phyloP scores from a whole-genome alignment of 2,329 filamentous ascomycete species.

The Spiromastix sp. region DNA sequence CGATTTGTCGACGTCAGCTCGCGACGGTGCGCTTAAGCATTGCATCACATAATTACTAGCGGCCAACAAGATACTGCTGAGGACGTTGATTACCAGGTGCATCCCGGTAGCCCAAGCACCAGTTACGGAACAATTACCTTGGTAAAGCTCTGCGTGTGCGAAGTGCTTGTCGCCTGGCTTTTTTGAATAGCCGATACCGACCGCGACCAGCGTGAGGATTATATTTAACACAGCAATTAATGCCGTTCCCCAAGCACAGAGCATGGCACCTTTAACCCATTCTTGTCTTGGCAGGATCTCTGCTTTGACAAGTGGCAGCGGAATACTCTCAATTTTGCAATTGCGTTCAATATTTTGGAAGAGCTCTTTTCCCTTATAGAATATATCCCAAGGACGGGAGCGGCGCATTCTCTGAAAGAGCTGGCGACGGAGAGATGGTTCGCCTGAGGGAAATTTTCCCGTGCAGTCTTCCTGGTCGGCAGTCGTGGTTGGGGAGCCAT shows the following conservation, averaged over 20 bases:
- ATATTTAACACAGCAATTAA: constrained; percentile 9
- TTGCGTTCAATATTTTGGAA: no score
- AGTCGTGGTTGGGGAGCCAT: no score
- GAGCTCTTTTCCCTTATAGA: no score
- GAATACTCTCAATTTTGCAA: no score
- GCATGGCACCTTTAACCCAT: constrained; percentile 5
- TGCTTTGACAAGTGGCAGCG: no score
- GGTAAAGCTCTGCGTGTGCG: constrained; percentile 5
- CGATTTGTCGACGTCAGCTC: constrained; percentile 21
- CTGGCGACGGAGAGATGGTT: no score
- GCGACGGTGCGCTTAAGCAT: constrained; percentile 20
- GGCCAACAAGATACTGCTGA: constrained; percentile 22
- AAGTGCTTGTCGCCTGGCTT: background rate
- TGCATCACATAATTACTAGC: constrained; percentile 29
- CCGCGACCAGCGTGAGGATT: constrained; percentile 5
- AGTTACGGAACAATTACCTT: constrained; percentile 7
- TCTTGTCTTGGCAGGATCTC: no score
- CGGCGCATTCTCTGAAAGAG: no score
- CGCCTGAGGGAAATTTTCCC: no score
- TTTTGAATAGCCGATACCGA: background rate
- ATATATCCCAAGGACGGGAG: no score
- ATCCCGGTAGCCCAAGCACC: constrained; percentile 12
- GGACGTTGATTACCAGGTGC: constrained; percentile 25
- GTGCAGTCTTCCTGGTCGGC: no score
- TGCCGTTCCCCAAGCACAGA: constrained; percentile 4